A percentile compares a stretch with the other conserved stretches of the same genome.
These are phyloP conservation scores for Helichrysum umbraculigerum DNA, from an alignment of 129 eudicot genomes.

Conservation along the genomic window DNA sequence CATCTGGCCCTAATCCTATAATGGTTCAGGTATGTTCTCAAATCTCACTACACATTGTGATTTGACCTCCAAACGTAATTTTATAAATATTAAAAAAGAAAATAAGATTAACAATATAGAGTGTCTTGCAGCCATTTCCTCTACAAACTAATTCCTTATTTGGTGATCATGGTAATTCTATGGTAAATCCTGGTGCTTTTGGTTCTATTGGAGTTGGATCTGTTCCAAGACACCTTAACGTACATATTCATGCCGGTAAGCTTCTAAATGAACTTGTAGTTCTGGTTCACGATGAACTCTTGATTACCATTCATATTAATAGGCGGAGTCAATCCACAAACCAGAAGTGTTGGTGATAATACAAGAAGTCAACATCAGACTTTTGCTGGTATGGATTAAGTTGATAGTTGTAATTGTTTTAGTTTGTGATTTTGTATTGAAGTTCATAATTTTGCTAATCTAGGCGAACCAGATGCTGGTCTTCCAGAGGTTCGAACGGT, in stretches of 20 bases:
- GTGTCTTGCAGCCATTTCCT: slow-evolving; percentile 78
- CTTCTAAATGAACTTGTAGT: neutral
- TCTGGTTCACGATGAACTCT: slow-evolving; percentile 34
- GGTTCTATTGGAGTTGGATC: slow-evolving; percentile 61
- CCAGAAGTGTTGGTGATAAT: slow-evolving; percentile 28
- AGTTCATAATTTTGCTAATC: slow-evolving; percentile 20
- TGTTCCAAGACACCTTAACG: slow-evolving; percentile 75
- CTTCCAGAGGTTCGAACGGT: slow-evolving; percentile 41
- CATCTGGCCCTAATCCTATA: slow-evolving; percentile 92
- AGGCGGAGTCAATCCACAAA: slow-evolving; percentile 48
- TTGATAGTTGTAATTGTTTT: neutral
- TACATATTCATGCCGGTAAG: slow-evolving; percentile 88
- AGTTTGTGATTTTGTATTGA: slow-evolving; percentile 7
- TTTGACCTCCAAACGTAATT: neutral
- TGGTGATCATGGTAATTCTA: slow-evolving; percentile 38
- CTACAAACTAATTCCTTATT: slow-evolving; percentile 74
- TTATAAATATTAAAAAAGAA: neutral
- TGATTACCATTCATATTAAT: slow-evolving; percentile 33
- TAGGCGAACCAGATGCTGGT: slow-evolving; percentile 46
- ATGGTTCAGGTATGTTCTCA: slow-evolving; percentile 86
- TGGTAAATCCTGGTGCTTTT: slow-evolving; percentile 40
- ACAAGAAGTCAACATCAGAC: slow-evolving; percentile 22
- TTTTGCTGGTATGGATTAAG: slow-evolving; percentile 35
- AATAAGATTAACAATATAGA: neutral
- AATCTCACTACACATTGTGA: neutral